Percentiles rank a stretch among this genome's conserved stretches.
Evolutionary conservation across 257 asterid species (phyloP).

Genomic region (Solanum medicagineum): DNA sequence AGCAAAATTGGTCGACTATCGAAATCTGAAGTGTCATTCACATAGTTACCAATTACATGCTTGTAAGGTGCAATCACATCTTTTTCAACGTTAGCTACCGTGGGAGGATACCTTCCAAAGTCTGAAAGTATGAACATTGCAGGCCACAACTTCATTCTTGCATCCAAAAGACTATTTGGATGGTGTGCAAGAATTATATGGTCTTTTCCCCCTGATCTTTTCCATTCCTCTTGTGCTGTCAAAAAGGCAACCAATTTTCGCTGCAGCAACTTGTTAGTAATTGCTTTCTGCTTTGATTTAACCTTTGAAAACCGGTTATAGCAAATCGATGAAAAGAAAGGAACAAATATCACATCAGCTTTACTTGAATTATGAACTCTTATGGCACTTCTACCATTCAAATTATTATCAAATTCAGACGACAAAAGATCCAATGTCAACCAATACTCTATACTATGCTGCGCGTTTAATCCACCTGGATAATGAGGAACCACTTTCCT

Average conservation of each 20-base stretch:
- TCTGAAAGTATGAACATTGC: conserved; percentile 70
- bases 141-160: conserved; percentile 86
- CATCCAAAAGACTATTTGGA: conserved; percentile 79
- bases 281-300: conserved; percentile 30
- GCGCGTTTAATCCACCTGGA: conserved; percentile 89
- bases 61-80: conserved; percentile 89
- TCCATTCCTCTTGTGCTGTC: conserved; percentile 62
- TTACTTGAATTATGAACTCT: conserved; percentile 66
- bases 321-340: conserved; percentile 77
- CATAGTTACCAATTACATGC: conserved; percentile 48
- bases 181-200: conserved; percentile 88
- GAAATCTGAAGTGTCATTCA: conserved; percentile 48
- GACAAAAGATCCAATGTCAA: conserved; percentile 65
- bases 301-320: conserved; percentile 61
- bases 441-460: conserved; percentile 96
- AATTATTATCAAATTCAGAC: conserved; percentile 36
- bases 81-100: conserved; percentile 73
- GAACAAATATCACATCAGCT: conserved; percentile 88
- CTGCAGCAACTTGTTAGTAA: conserved; percentile 44
- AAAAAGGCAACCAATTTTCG: conserved; percentile 58
- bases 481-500: conserved; percentile 43
- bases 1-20: conserved; percentile 67
- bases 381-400: conserved; percentile 35
- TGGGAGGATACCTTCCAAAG: conserved; percentile 90
- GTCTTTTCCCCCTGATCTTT: conserved; percentile 65